Evolutionary conservation across 345 rosid genomes (phyloP), one percentile per base, ranked within the genome.

Genomic region (Citrus hindsii): DNA sequence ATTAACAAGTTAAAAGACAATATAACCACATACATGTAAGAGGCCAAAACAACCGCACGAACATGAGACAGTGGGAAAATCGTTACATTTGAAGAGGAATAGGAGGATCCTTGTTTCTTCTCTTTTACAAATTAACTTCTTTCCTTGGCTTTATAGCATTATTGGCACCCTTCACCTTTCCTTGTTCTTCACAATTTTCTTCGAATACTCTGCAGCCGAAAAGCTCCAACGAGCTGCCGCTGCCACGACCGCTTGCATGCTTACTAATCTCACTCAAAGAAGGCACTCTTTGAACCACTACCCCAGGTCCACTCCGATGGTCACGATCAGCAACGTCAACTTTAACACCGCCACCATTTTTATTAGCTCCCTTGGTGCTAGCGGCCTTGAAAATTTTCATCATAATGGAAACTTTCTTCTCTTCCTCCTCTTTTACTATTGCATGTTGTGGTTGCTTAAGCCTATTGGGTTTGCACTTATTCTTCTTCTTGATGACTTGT

Each of bases 161-260:
- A 70, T 53, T 27, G 28, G 40, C 38, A 12, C 55, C 55, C 25
- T 66, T 73, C 71, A 62, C 65, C 35, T 64, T 27, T 7, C 67
- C 73, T 33, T 68, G 32, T 40, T 35, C 63, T 59, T 25, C 77
- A 33, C 60, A 53, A 13, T 61, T 76, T 9, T 27, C 79, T 70
- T 58, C 78, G 7, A 32, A 32, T 55, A 67, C 77, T 75, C 60
- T 38, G 81, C 82, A 71, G 38, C 86, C 84, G n/a, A 86, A 86
- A 37, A 67, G 33, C 6, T 73, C 30, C 7, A 84, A 56, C 21
- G 16, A 77, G 7, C 84, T 79, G 16, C 84, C 69, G 2, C 84
- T 79, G 16, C 84, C 71, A 1, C 86, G 77, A 5, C 83, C 70
- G 5, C 89, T 79, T 10, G 86, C 10, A 40, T 81, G 82, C 59